phyloP scores from a whole-genome alignment of 805 yeast species.

The Yarrowia bubula region DNA sequence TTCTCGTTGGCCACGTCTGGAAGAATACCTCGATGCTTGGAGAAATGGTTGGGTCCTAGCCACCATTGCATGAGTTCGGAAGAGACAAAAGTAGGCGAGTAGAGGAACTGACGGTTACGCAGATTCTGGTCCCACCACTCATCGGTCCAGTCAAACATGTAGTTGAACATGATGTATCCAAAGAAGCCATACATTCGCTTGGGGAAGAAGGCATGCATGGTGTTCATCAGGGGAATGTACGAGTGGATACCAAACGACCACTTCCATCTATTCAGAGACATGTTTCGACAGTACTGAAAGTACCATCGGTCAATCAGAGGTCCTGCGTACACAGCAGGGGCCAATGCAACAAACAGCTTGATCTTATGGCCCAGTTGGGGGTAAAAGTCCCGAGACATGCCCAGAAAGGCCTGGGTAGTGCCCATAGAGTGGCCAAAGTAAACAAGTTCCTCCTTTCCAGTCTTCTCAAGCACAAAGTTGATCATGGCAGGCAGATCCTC shows the following conservation, averaged over 20 bases:
- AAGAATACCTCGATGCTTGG: conserved; percentile 51
- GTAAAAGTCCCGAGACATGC: conserved; percentile 51
- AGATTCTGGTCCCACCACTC: conserved; percentile 66
- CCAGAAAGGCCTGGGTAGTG: conserved; percentile 77
- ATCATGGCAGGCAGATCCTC: conserved; percentile 75
- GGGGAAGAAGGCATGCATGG: conserved; percentile 50
- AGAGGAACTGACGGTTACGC: conserved; percentile 72
- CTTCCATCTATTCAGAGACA: conserved; percentile 35
- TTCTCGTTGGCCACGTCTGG: conserved; percentile 47
- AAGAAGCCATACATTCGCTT: conserved; percentile 56
- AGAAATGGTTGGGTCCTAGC: conserved; percentile 58
- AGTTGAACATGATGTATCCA: conserved; percentile 82
- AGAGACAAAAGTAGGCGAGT: conserved; percentile 82
- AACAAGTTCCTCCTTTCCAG: conserved; percentile 45
- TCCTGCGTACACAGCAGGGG: conserved; percentile 94
- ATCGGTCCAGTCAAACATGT: conserved; percentile 84
- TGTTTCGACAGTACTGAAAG: conserved; percentile 36
- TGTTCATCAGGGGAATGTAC: conserved; percentile 73
- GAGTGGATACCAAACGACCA: conserved; percentile 70
- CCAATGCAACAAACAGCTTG: conserved; percentile 68
- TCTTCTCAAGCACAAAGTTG: conserved; percentile 50
- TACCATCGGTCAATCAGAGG: conserved; percentile 55
- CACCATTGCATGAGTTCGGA: conserved; percentile 90
- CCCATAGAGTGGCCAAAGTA: conserved; percentile 91
- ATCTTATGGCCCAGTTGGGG: conserved; percentile 53